Evolutionary conservation across 2,329 filamentous ascomycete genomes (phyloP).

Genomic region (Nothomitra cinnamomea): DNA sequence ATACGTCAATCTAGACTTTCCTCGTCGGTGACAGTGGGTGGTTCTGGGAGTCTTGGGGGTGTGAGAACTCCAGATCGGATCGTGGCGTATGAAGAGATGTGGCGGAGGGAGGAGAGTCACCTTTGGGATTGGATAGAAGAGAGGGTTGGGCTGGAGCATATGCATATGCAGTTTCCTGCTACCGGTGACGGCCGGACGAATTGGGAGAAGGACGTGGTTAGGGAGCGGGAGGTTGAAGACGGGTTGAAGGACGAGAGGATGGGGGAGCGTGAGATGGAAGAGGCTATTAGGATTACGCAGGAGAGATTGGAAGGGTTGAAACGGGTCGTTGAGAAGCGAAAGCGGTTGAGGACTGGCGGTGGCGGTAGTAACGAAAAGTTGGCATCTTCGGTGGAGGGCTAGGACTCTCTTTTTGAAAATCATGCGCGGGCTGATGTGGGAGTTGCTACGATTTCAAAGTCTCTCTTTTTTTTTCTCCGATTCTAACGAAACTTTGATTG

Average conservation of each 20-base stretch:
- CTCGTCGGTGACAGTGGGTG: conserved; percentile 19
- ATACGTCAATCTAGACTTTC: conserved; percentile 28
- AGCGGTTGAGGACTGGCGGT: conserved; percentile 13
- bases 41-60: conserved; percentile 22
- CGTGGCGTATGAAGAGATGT: conserved; percentile 83
- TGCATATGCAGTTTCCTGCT: conserved; percentile 23
- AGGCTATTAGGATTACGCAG: conserved; percentile 74
- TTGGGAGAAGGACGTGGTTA: conserved; percentile 19
- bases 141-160: conserved; percentile 53
- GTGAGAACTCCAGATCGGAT: conserved; percentile 44
- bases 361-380: neutral
- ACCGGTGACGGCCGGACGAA: conserved; percentile 15
- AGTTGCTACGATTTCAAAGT: no score
- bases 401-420: neutral
- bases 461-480: no score
- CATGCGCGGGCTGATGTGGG: no score
- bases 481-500: no score
- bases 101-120: conserved; percentile 72
- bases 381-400: neutral
- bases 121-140: conserved; percentile 92
- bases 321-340: conserved; percentile 47
- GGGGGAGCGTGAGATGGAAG: conserved; percentile 55
- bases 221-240: conserved; percentile 33
- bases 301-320: conserved; percentile 67
- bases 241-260: conserved; percentile 48